These are phyloP conservation scores for Phylloporus arenicola DNA, from an alignment of 768 basidiomycete species.

Conservation along the genomic window DNA sequence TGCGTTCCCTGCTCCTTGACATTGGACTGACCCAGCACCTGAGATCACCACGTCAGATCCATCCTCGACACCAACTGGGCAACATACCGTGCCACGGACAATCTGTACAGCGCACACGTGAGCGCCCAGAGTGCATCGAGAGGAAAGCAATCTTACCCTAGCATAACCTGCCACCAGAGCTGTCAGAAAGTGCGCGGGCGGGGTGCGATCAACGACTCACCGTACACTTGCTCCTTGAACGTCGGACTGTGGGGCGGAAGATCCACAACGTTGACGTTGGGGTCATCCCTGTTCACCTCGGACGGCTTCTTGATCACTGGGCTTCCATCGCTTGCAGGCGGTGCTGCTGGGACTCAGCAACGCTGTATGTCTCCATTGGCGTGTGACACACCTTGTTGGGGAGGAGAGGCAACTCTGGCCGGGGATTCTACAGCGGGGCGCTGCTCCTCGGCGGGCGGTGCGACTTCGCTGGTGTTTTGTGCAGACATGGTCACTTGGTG, in stretches of 20 bases:
- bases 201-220: constrained; percentile 27
- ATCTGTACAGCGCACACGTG: constrained; percentile 12
- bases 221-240: constrained; percentile 58
- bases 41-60: not conserved
- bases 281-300: constrained; percentile 24
- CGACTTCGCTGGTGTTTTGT: not conserved
- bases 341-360: constrained; percentile 17
- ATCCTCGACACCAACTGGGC: constrained; percentile 2
- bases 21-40: constrained; percentile 31
- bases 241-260: constrained; percentile 31
- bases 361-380: not conserved
- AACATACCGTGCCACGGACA: constrained; percentile 28
- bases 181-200: not conserved
- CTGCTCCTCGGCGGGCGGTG: constrained; percentile 3
- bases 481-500: constrained; percentile 1
- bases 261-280: constrained; percentile 22
- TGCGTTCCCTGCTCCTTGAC: constrained; percentile 50
- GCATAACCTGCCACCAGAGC: constrained; percentile 22
- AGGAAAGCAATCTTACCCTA: constrained; percentile 15
- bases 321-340: constrained; percentile 34
- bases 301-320: constrained; percentile 27
- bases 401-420: constrained; percentile 23
- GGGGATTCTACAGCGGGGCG: constrained; percentile 20
- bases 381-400: constrained; percentile 36
- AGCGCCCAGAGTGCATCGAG: not conserved